Base-by-base conservation (phyloP, 2,329 filamentous ascomycete genomes). In the Pseudocercospora eumusae region DNA sequence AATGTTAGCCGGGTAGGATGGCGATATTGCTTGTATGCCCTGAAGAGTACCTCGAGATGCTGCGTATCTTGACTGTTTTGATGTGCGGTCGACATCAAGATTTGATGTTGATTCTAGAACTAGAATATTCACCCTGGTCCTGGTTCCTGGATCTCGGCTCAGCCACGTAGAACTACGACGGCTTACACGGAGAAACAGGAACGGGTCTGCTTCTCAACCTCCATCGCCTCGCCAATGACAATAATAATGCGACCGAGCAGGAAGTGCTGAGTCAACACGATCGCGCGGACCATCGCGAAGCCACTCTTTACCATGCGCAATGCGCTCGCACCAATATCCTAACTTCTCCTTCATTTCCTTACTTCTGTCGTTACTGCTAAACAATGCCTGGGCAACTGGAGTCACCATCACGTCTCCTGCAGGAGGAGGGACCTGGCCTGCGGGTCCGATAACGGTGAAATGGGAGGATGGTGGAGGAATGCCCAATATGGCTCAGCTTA, bases 381-480 rank as follows among this genome's bases (percentile, higher is more conserved):
- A 56, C n/a, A 36, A 61, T 63, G 63, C 33, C 9, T 57, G 45
- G 31, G 58, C 62, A 23, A 56, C 61, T 28, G 67, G 67, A 57
- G 49, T 69, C 55, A 50, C 28, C 15, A 64, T 69, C 52, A 62
- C 59, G n/a, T 55, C 60, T 21, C 67, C 67, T 20, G 56, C 52
- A 18, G 63, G 54, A 20, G 67, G 67, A 28, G 58, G 63, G 4
- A 67, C 65, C 47, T 64, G 45, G 59, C 62, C 67, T 5, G 61
- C 65, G 10, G 65, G 65, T 3, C 62, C 58, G 6, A 63, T 63
- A 31, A 65, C 62, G 4, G 57, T 69, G 7, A 60, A 52, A 56
- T 69, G 67, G 67, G 42, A 33, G n/a, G 65, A 69, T 57, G 65
- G 57, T 2, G 65, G 65, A 33, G 65, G 67, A 21, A 56, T 27